Base-by-base conservation (phyloP, 306 rosid genomes). In the Malus asiatica region DNA sequence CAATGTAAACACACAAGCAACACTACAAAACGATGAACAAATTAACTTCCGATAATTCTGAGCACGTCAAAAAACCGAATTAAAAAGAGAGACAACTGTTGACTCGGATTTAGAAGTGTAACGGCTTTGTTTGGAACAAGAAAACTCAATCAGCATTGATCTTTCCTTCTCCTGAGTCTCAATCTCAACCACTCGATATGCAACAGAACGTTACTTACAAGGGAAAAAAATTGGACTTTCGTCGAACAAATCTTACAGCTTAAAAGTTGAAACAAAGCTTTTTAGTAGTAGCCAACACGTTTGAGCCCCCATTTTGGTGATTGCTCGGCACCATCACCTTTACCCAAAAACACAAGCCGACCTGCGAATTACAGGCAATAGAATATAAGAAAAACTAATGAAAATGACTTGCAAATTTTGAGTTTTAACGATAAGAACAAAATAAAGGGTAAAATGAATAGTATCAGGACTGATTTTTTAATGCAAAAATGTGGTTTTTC, bases 261-360 rank as follows among this genome's bases (percentile, higher is more conserved):
- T 23, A 65, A 27, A 40, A 52, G 45, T 61, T 15, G 6, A 13
- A 23, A 62, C 68, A 8, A 63, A 9, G 53, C 11, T 19, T 40
- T 77, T 81, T 29, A 93, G 86, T 84, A 89, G 81, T 91, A 89
- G 74, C 98, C 96, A 81, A 84, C 87, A 33, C 82, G 76, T 78
- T 30, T 89, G 59, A 83, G 45, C 25, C 88, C 89, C 68, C 69
- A 44, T 53, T 68, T 71, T 48, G 90, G 19, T 9, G 81, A 74
- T 76, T 75, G 80, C 52, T 78, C 83, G n/a, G 70, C 70, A 77
- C 83, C 90, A 32, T 67, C 80, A 11, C 90, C 96, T 45, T 80
- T 77, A 25, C 92, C 83, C 84, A 93, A 63, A 81, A 86, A 89
- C n/a, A 93, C 87, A 75, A 93, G 14, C 32, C 98, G 93, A 66